Percentiles rank a stretch among this genome's conserved stretches.
phyloP scores from a whole-genome alignment of 169 alveolate species.

The Hammondia hammondi region DNA sequence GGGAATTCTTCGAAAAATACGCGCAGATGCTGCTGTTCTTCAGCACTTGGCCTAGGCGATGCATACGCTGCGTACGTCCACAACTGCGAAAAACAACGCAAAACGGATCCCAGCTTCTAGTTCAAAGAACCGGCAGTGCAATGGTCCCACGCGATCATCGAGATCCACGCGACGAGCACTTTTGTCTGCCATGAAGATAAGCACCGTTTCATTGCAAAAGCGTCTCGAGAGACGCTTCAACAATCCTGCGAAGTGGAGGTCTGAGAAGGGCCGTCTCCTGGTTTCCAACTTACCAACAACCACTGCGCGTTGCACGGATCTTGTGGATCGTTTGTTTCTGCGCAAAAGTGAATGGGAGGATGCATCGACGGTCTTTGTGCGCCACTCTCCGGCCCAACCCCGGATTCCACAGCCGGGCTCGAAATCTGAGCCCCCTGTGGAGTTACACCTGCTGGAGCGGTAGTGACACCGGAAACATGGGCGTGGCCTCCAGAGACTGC shows the following conservation, averaged over 20 bases:
- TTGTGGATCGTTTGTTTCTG: slow-evolving; percentile 48
- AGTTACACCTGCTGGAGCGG: neutral
- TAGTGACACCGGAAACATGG: no score
- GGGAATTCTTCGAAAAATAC: slow-evolving; percentile 49
- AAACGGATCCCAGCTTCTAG: neutral
- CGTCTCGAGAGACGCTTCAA: no score
- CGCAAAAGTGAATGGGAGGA: slow-evolving; percentile 50
- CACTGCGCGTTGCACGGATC: slow-evolving; percentile 66
- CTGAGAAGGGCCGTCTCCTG: neutral
- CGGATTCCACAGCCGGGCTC: neutral
- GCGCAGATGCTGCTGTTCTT: slow-evolving; percentile 47
- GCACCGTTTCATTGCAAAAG: no score
- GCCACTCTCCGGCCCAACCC: neutral
- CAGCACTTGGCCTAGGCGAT: slow-evolving; percentile 1
- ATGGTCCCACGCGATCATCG: no score
- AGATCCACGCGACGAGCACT: no score
- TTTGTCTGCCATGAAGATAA: no score
- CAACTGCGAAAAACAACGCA: slow-evolving; percentile 1
- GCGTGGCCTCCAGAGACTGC: no score
- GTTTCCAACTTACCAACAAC: slow-evolving; percentile 47
- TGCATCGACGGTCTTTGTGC: neutral
- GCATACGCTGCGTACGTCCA: slow-evolving; percentile 59
- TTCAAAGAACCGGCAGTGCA: no score
- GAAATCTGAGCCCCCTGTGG: neutral
- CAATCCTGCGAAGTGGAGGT: no score